Evolutionary conservation across 345 rosid species (phyloP).

Genomic region (Melaleuca alternifolia): DNA sequence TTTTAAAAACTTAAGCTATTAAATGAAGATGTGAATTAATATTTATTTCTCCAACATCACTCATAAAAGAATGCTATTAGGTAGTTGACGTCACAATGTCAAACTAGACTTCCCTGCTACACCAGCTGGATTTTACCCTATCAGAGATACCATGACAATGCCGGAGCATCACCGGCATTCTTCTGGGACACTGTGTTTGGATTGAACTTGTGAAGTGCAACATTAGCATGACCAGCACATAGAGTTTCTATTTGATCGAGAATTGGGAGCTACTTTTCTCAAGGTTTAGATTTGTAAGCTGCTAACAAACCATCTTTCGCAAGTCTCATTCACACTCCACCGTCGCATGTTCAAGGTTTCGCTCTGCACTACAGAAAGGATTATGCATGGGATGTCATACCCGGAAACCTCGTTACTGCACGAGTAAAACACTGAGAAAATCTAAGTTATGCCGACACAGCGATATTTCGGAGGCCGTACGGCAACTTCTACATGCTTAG

Average conservation of each 20-base stretch:
- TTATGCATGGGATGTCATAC: not conserved
- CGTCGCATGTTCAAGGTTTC: not conserved
- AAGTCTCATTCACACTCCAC: not conserved
- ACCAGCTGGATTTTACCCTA: not conserved
- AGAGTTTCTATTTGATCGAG: not conserved
- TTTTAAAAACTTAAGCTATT: no score
- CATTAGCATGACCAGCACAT: not conserved
- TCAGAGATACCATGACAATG: not conserved
- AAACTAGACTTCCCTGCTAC: not conserved
- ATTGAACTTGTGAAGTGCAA: not conserved
- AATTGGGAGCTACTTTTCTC: not conserved
- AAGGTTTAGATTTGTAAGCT: not conserved
- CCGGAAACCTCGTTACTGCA: not conserved
- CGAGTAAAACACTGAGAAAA: not conserved
- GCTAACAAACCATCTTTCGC: not conserved
- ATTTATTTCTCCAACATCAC: no score
- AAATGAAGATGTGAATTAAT: no score
- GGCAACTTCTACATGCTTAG: not conserved
- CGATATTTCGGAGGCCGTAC: not conserved
- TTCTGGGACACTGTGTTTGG: not conserved
- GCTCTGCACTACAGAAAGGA: not conserved
- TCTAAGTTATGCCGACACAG: not conserved
- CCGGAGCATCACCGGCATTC: not conserved
- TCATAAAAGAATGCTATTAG: no score
- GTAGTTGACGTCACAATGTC: no score